Base-by-base conservation (phyloP, 306 rosid genomes). In the Prunus mongolica region DNA sequence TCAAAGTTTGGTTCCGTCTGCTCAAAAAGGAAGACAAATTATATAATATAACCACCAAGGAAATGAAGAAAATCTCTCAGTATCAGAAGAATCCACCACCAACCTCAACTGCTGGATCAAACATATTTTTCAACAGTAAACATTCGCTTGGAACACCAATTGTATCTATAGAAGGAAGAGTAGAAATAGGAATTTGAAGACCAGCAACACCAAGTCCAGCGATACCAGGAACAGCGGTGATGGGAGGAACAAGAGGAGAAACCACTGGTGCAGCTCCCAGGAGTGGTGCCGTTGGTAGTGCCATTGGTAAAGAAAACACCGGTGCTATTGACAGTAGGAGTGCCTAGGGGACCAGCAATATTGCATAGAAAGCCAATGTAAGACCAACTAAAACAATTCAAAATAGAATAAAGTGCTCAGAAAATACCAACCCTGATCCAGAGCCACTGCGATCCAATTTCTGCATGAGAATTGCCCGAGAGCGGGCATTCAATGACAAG, bases 381-480 rank as follows among this genome's bases (percentile, higher is more conserved):
- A 86, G 87, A 74, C 16, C 20, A 30, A 57, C 13, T 24, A 67
- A 20, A 47, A 63, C 61, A 64, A 77, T 72, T 78, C 74, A 34
- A 79, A 73, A 38, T 49, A 67, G 30, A 30, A 71, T 18, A 76
- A 62, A 57, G 69, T 73, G 45, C 46, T 75, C 20, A 78, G 78
- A 51, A 80, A 52, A 73, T 58, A 67, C 82, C 65, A 69, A 91
- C 97, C 93, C 88, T 65, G 97, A 62, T 69, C 87, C 84, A 45
- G 84, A 74, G 80, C 98, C 96, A 82, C 92, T 88, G 16, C 97
- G 97, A 84, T 95, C 97, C 90, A 95, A 89, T 83, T 91, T 95
- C 87, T 89, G 96, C 99, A 92, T 95, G 67, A 92, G 93, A 62
- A 86, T 78, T 62, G 99, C 97, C 79, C 99, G 86, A 66, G 99